Evolutionary conservation across 208 protist genomes (phyloP), one percentile per base, ranked within the genome.

Genomic region (Acanthamoeba culbertsoni): DNA sequence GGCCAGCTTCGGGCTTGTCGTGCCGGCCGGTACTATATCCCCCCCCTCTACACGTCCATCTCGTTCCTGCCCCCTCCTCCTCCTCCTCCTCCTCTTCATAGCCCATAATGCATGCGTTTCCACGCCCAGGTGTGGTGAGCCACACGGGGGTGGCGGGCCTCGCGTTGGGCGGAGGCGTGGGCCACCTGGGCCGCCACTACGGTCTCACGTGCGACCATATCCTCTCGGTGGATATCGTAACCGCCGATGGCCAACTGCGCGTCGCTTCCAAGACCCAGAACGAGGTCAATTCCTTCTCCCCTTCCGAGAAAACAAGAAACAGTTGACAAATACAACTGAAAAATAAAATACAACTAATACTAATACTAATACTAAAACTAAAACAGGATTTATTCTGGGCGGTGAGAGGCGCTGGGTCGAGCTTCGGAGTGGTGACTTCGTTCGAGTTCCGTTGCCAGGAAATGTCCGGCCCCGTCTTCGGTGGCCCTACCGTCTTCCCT

Each of bases 351-450:
- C n/a, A n/a, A n/a, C n/a, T n/a, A n/a, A n/a, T n/a, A n/a, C n/a
- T n/a, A n/a, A n/a, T n/a, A n/a, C n/a, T n/a, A n/a, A n/a, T n/a
- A n/a, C n/a, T n/a, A n/a, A n/a, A n/a, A n/a, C 5, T 37, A 8
- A 2, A 3, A 10, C 62, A 68, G 62, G 94, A 95, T 51, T 57
- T 95, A n/a, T 95, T 86, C 62, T 95, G 94, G 94, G 94, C 94
- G 46, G 42, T 95, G 91, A 45, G 91, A 28, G 94, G 94, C 8
- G 91, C 82, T 5, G 94, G 94, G 40, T 37, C 75, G 18, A 95
- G 71, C 63, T 95, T 95, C 93, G 94, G 92, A 23, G 91, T 94
- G 20, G 91, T 95, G 3, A 93, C 63, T 0, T 55, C 59, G 2
- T 90, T 95, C 18, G 45, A 79, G 68, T 79, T 79, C 68, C 68